These are phyloP conservation scores for Psophocarpus tetragonolobus DNA, from an alignment of 306 rosid species.

Conservation along the genomic window DNA sequence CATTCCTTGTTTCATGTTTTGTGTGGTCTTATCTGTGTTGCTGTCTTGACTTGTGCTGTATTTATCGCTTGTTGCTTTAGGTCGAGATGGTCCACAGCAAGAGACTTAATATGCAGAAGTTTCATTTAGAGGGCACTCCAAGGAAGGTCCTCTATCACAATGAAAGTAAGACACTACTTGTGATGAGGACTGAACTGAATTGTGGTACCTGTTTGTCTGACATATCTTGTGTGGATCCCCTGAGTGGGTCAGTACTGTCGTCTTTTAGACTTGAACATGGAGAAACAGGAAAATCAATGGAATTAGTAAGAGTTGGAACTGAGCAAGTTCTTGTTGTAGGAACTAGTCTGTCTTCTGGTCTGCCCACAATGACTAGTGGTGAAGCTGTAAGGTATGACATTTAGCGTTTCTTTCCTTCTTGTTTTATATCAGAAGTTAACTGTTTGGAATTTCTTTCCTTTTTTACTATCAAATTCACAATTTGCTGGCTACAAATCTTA, in stretches of 20 bases:
- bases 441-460: constrained; percentile 30
- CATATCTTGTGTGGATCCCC: constrained; percentile 86
- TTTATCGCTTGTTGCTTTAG: constrained; percentile 50
- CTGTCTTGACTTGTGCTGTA: constrained; percentile 29
- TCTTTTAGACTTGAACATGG: constrained; percentile 78
- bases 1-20: constrained; percentile 26
- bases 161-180: constrained; percentile 84
- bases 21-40: constrained; percentile 27
- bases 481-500: constrained; percentile 21
- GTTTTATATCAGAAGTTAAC: constrained; percentile 27
- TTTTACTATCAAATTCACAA: constrained; percentile 16
- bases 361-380: constrained; percentile 78
- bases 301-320: constrained; percentile 68
- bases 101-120: constrained; percentile 94
- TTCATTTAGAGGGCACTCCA: constrained; percentile 91
- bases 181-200: constrained; percentile 85
- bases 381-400: constrained; percentile 80
- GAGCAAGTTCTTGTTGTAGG: constrained; percentile 90
- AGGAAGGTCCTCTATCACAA: constrained; percentile 85
- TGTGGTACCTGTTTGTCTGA: constrained; percentile 67
- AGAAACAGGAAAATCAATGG: constrained; percentile 93
- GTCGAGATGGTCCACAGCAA: constrained; percentile 95
- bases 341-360: constrained; percentile 81
- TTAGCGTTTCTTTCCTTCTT: constrained; percentile 13
- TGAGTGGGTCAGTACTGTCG: constrained; percentile 73